A percentile compares a stretch with the other conserved stretches of the same genome.
phyloP scores from a whole-genome alignment of 1,284 basidiomycete species.

The Naganishia sp. region DNA sequence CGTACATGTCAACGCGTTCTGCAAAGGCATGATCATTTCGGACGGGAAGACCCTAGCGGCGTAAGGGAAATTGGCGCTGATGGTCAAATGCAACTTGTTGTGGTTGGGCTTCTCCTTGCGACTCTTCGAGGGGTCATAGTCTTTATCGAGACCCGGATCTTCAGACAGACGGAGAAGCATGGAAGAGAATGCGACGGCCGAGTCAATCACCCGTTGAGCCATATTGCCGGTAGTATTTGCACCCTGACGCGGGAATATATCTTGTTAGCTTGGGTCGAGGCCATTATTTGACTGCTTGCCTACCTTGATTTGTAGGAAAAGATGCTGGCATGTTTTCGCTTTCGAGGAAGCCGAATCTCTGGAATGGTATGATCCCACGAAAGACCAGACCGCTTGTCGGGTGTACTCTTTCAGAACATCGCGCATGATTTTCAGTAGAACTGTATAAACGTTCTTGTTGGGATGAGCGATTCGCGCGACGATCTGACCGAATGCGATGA shows the following conservation, averaged over 20 bases:
- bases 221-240: conserved; percentile 5
- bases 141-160: conserved; percentile 42
- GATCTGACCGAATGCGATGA: conserved; percentile 94
- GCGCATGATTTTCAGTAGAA: conserved; percentile 71
- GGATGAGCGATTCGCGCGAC: conserved; percentile 88
- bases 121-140: conserved; percentile 36
- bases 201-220: conserved; percentile 53
- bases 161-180: conserved; percentile 46
- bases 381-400: conserved; percentile 90
- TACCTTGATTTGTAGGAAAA: conserved; percentile 71
- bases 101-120: conserved; percentile 44
- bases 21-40: conserved; percentile 81
- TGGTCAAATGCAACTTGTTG: conserved; percentile 30
- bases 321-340: conserved; percentile 61
- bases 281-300: not conserved
- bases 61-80: conserved; percentile 60
- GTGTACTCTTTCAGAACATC: conserved; percentile 79
- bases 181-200: conserved; percentile 43
- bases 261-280: not conserved
- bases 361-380: conserved; percentile 85
- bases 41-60: conserved; percentile 65
- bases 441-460: conserved; percentile 67
- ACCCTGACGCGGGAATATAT: not conserved
- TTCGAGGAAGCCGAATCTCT: conserved; percentile 50
- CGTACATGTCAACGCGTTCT: conserved; percentile 87